phyloP scores from a whole-genome alignment of 371 early-diverging fungal genomes.

The Saksenaea vasiformis region DNA sequence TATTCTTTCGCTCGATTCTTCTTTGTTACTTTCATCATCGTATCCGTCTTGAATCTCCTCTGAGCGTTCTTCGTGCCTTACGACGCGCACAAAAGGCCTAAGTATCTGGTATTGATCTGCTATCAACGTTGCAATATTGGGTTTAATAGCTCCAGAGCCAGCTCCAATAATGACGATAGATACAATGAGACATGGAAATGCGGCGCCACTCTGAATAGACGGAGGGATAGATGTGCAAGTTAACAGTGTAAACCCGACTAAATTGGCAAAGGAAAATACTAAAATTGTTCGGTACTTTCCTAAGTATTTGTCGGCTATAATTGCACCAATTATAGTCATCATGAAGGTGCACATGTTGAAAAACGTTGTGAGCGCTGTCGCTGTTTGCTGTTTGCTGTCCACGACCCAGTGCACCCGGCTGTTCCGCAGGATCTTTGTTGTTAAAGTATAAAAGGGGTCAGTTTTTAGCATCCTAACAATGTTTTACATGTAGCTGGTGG shows the following conservation, averaged over 20 bases:
- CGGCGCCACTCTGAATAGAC: constrained; percentile 42
- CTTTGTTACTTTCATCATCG: background rate
- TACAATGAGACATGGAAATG: constrained; percentile 59
- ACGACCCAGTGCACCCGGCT: constrained; percentile 18
- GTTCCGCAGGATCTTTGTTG: background rate
- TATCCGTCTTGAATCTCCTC: background rate
- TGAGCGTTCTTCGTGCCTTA: background rate
- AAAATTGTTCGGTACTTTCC: constrained; percentile 77
- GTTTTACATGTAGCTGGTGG: background rate
- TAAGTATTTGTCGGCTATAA: constrained; percentile 69
- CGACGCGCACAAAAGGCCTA: background rate
- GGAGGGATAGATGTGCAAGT: constrained; percentile 52
- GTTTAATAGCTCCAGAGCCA: constrained; percentile 16
- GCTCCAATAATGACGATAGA: constrained; percentile 60
- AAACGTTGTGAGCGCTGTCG: constrained; percentile 58
- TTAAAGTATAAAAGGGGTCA: too few relatives aligned
- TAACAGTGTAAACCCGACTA: constrained; percentile 57
- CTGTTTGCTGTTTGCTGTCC: constrained; percentile 50
- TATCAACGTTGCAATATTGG: constrained; percentile 14
- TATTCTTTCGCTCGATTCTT: background rate
- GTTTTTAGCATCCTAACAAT: too few relatives aligned
- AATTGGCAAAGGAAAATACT: constrained; percentile 58
- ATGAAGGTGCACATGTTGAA: constrained; percentile 72
- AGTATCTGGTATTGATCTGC: constrained; percentile 8
- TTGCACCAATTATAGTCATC: constrained; percentile 72